Evolutionary conservation across 192 early-diverging fungal genomes (phyloP).

Genomic region (Spizellomyces punctatus): DNA sequence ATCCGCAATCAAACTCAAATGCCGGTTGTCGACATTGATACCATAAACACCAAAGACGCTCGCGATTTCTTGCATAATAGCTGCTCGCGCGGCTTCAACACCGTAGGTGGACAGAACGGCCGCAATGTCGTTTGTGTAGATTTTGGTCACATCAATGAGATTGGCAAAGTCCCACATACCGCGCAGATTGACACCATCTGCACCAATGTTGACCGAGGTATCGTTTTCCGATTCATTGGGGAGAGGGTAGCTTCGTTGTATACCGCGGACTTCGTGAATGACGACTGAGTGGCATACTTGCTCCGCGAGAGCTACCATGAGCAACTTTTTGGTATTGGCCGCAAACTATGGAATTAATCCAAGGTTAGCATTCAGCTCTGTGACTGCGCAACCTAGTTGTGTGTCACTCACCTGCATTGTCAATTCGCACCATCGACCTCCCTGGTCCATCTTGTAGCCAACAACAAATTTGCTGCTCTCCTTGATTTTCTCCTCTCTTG

Average conservation of each 20-base stretch:
- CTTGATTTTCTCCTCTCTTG: slow-evolving; percentile 60
- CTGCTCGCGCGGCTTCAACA: slow-evolving; percentile 92
- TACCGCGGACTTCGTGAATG: slow-evolving; percentile 84
- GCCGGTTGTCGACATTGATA: slow-evolving; percentile 91
- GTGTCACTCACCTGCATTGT: slow-evolving; percentile 50
- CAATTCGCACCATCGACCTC: slow-evolving; percentile 79
- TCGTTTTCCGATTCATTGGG: slow-evolving; percentile 80
- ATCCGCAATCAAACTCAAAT: slow-evolving; percentile 95
- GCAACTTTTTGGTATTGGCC: slow-evolving; percentile 86
- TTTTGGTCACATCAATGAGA: slow-evolving; percentile 79
- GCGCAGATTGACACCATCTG: slow-evolving; percentile 89
- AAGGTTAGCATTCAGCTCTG: slow-evolving; percentile 17
- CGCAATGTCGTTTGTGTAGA: slow-evolving; percentile 98
- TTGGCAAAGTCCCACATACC: slow-evolving; percentile 83
- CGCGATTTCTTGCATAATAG: slow-evolving; percentile 91
- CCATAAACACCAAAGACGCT: slow-evolving; percentile 93
- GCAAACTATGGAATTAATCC: slow-evolving; percentile 60
- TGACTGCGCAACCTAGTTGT: slow-evolving; percentile 26
- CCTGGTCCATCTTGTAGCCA: slow-evolving; percentile 70
- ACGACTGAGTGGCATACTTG: slow-evolving; percentile 71
- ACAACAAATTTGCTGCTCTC: slow-evolving; percentile 64
- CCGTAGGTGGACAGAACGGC: slow-evolving; percentile 92
- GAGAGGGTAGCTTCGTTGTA: slow-evolving; percentile 78
- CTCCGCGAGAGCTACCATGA: slow-evolving; percentile 90
- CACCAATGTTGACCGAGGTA: slow-evolving; percentile 71